Conservation (phyloP, 495 filamentous ascomycete species). For the Annulohypoxylon moriforme region DNA sequence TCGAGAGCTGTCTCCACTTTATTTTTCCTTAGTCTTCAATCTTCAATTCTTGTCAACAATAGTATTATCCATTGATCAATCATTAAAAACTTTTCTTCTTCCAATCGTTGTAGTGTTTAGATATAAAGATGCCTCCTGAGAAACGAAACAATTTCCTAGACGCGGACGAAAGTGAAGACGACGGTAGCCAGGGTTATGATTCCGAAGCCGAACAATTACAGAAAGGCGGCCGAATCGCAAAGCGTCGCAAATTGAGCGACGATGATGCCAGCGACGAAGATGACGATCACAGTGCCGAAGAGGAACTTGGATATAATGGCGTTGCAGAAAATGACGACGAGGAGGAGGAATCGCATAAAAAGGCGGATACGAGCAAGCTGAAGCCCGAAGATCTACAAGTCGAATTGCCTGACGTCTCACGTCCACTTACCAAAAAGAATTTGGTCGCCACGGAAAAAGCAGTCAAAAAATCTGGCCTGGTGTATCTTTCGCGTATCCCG, state of each 20-base stretch:
- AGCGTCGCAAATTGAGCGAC: slow-evolving; percentile 70
- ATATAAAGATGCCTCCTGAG: slow-evolving; percentile 67
- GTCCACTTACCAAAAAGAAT: slow-evolving; percentile 68
- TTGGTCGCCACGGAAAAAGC: slow-evolving; percentile 67
- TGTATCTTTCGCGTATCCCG: slow-evolving; percentile 91
- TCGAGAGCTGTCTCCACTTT: slow-evolving; percentile 3
- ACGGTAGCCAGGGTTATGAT: slow-evolving; percentile 71
- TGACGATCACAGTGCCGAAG: slow-evolving; percentile 48
- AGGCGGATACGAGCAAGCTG: slow-evolving; percentile 36
- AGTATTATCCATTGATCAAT: no score
- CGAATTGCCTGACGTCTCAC: slow-evolving; percentile 59
- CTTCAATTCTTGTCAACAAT: not conserved
- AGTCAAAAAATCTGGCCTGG: slow-evolving; percentile 75
- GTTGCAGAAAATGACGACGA: slow-evolving; percentile 42
- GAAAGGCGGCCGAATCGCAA: slow-evolving; percentile 71
- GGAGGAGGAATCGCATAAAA: slow-evolving; percentile 34
- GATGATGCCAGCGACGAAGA: slow-evolving; percentile 59
- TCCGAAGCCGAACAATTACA: slow-evolving; percentile 74
- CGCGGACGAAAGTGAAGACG: slow-evolving; percentile 73
- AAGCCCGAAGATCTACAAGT: slow-evolving; percentile 33
- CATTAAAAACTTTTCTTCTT: not conserved
- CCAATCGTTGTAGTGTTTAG: not conserved
- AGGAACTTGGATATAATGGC: slow-evolving; percentile 31
- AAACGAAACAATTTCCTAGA: slow-evolving; percentile 83
- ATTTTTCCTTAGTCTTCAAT: slow-evolving; percentile 33